Conservation (phyloP, 257 asterid species). For the Dorcoceras hygrometricum region DNA sequence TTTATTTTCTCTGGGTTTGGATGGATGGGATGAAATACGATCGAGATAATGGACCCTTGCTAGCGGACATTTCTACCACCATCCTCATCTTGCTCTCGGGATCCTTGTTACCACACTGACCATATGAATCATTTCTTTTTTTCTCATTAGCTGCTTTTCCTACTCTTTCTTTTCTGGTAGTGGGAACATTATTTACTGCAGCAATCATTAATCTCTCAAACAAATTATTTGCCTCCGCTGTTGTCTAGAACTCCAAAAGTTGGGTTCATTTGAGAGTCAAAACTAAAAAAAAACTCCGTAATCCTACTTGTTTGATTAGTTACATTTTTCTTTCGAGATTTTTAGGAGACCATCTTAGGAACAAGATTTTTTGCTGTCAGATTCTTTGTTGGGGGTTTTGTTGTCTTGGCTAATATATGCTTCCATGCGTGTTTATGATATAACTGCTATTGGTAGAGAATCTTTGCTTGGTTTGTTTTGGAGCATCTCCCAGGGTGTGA, state of each 20-base stretch:
- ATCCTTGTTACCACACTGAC: slow-evolving; percentile 70
- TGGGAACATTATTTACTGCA: slow-evolving; percentile 50
- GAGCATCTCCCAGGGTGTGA: slow-evolving; percentile 40
- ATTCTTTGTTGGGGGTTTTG: slow-evolving; percentile 24
- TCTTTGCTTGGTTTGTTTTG: slow-evolving; percentile 40
- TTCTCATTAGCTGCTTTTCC: slow-evolving; percentile 21
- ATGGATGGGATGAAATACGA: slow-evolving; percentile 43
- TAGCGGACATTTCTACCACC: slow-evolving; percentile 85
- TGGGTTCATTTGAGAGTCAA: slow-evolving; percentile 46
- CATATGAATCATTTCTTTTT: slow-evolving; percentile 36
- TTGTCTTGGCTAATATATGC: slow-evolving; percentile 19
- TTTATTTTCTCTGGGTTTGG: slow-evolving; percentile 39
- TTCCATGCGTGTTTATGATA: slow-evolving; percentile 32
- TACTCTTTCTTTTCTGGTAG: slow-evolving; percentile 26
- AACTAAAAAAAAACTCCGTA: slow-evolving; percentile 29
- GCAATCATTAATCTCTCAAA: slow-evolving; percentile 56
- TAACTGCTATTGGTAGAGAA: slow-evolving; percentile 35
- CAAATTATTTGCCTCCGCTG: slow-evolving; percentile 42
- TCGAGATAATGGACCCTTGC: slow-evolving; percentile 79
- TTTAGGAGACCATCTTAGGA: slow-evolving; percentile 28
- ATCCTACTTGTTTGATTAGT: slow-evolving; percentile 34
- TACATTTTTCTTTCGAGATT: slow-evolving; percentile 23
- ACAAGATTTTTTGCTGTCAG: slow-evolving; percentile 28
- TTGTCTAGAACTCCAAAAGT: slow-evolving; percentile 33
- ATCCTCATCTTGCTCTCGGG: slow-evolving; percentile 71